phyloP scores from a whole-genome alignment of 148 eudicot species.

The Polygonum aviculare region DNA sequence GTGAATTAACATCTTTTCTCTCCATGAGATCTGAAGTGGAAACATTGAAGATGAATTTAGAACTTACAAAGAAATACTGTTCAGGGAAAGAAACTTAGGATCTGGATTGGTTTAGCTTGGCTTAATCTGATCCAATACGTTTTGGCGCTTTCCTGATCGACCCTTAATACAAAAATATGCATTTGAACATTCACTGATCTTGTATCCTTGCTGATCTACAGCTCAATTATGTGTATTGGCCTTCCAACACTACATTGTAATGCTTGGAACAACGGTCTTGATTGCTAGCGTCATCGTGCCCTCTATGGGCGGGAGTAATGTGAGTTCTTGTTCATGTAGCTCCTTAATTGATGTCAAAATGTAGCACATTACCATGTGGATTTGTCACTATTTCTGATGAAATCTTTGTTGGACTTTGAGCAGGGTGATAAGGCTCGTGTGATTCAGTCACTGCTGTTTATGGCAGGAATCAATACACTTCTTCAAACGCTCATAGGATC shows the following conservation, averaged over 20 bases:
- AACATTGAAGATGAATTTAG: not conserved
- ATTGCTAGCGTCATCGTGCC: slow-evolving; percentile 66
- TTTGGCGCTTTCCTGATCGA: not conserved
- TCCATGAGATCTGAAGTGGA: not conserved
- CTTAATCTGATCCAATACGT: not conserved
- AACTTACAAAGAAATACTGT: not conserved
- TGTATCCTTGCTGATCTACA: slow-evolving; percentile 25
- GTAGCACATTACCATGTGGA: not conserved
- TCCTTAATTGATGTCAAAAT: not conserved
- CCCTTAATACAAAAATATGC: not conserved
- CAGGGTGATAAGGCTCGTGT: slow-evolving; percentile 95
- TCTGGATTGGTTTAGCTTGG: not conserved
- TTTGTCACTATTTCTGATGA: not conserved
- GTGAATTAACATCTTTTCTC: not conserved
- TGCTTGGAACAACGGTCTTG: slow-evolving; percentile 86
- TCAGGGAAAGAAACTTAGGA: not conserved
- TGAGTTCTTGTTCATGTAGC: slow-evolving; percentile 27
- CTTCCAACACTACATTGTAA: slow-evolving; percentile 88
- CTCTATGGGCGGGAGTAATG: slow-evolving; percentile 71
- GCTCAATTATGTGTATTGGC: slow-evolving; percentile 62
- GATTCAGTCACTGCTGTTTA: slow-evolving; percentile 68
- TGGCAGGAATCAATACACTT: slow-evolving; percentile 87
- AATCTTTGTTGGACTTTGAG: slow-evolving; percentile 1
- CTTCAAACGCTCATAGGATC: slow-evolving; percentile 78
- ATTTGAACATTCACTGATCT: not conserved